Conservation (phyloP, 1,139 yeast genomes). For the Saccharomycopsis phalli region DNA sequence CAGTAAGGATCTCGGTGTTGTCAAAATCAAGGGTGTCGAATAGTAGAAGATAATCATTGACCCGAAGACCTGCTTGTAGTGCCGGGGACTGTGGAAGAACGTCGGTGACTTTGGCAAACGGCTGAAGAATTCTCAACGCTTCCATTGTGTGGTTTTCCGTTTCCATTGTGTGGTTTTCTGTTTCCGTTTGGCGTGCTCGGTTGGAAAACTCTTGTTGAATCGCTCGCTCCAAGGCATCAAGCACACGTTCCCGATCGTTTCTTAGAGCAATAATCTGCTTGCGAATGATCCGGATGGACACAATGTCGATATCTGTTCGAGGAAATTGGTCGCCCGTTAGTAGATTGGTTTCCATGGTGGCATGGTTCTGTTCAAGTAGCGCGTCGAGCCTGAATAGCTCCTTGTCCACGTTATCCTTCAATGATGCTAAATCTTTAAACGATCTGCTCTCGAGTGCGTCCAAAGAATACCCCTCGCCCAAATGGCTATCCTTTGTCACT, state of each 20-base stretch:
- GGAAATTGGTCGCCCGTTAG: conserved; percentile 77
- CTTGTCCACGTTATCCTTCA: conserved; percentile 5
- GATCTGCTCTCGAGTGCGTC: background rate
- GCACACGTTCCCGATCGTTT: conserved; percentile 54
- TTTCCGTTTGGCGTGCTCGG: background rate
- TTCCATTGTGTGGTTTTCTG: background rate
- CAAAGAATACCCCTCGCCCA: too few relatives aligned
- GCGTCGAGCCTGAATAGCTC: conserved; percentile 14
- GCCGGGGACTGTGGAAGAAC: conserved; percentile 31
- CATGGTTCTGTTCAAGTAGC: conserved; percentile 27
- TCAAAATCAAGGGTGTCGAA: conserved; percentile 33
- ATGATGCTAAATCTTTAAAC: conserved; percentile 5
- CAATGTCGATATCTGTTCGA: conserved; percentile 72
- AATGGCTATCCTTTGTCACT: too few relatives aligned
- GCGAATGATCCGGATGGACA: conserved; percentile 51
- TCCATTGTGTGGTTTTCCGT: background rate
- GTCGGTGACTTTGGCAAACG: conserved; percentile 13
- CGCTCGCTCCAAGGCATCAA: conserved; percentile 37
- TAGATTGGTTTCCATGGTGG: conserved; percentile 57
- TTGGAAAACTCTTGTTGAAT: conserved; percentile 5
- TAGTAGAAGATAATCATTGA: conserved; percentile 32
- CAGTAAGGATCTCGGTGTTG: conserved; percentile 23
- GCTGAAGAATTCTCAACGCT: background rate
- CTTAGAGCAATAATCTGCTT: conserved; percentile 55
- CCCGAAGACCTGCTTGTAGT: conserved; percentile 28